These are phyloP conservation scores for Fragaria ananassa DNA, from an alignment of 306 rosid species.

Conservation along the genomic window DNA sequence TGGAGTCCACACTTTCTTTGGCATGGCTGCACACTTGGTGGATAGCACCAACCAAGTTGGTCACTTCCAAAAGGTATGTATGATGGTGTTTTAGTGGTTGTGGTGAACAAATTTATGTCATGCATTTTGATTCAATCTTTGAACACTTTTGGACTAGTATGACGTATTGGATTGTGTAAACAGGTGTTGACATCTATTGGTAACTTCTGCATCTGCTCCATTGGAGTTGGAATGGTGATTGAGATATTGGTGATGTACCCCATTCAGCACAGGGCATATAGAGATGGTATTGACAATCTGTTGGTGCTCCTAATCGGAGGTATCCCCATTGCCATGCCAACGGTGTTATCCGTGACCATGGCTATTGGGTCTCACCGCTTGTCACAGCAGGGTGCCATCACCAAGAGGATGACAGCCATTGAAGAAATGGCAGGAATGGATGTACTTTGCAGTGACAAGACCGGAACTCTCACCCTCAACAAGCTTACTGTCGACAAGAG, in stretches of 20 bases:
- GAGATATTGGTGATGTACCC: constrained; percentile 82
- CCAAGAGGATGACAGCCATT: constrained; percentile 97
- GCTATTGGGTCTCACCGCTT: constrained; percentile 90
- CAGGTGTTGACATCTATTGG: constrained; percentile 95
- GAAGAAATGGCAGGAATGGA: constrained; percentile 99
- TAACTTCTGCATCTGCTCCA: constrained; percentile 87
- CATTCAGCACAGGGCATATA: constrained; percentile 64
- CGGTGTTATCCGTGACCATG: constrained; percentile 92
- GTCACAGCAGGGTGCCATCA: constrained; percentile 88
- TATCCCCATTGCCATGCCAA: constrained; percentile 97
- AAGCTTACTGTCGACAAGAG: constrained; percentile 77
- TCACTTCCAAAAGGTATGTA: constrained; percentile 77
- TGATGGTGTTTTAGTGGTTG: neutral
- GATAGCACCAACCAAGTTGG: constrained; percentile 95
- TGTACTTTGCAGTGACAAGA: constrained; percentile 92
- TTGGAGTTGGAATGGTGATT: constrained; percentile 74
- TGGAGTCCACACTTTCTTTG: constrained; percentile 90
- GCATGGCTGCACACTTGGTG: constrained; percentile 95
- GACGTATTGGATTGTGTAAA: constrained; percentile 13
- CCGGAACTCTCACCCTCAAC: constrained; percentile 95
- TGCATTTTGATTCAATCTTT: neutral
- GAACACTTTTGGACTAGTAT: neutral
- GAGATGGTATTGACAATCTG: constrained; percentile 88
- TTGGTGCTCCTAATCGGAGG: constrained; percentile 93
- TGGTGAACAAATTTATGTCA: neutral